These are phyloP conservation scores for Raffaelea arxii DNA, from an alignment of 2,329 filamentous ascomycete species.

Conservation along the genomic window DNA sequence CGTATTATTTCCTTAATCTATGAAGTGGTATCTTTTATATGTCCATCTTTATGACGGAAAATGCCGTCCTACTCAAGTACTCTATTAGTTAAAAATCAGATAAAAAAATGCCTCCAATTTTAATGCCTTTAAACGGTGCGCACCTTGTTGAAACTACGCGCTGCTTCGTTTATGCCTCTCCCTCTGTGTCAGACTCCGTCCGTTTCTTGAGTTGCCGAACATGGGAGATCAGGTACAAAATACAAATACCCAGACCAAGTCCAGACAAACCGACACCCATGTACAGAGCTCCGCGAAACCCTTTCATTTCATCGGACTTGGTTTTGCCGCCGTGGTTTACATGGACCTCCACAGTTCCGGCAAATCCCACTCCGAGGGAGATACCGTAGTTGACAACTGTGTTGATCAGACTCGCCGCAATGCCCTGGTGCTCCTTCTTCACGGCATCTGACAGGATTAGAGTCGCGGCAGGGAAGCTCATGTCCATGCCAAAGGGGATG, in stretches of 20 bases:
- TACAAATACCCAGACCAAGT: not conserved
- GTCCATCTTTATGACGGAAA: too few species aligned
- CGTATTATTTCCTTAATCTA: too few species aligned
- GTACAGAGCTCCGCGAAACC: not conserved
- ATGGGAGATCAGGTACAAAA: not conserved
- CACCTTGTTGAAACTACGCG: not conserved
- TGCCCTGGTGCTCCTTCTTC: slow-evolving; percentile 32
- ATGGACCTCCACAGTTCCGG: slow-evolving; percentile 49
- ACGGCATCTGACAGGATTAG: slow-evolving; percentile 47
- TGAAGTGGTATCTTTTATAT: too few species aligned
- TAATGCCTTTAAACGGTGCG: not conserved
- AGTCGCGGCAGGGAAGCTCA: slow-evolving; percentile 52
- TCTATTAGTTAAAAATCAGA: too few species aligned
- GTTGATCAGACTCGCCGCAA: slow-evolving; percentile 44
- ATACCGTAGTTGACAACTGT: slow-evolving; percentile 62
- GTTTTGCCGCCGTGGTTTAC: slow-evolving; percentile 16
- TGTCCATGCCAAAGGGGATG: slow-evolving; percentile 38
- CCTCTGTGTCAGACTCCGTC: not conserved
- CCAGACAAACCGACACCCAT: not conserved
- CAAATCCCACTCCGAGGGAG: slow-evolving; percentile 54
- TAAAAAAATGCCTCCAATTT: too few species aligned
- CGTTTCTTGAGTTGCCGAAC: not conserved
- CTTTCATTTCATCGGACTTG: not conserved
- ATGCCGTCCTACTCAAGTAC: too few species aligned
- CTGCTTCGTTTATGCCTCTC: not conserved